phyloP scores from a whole-genome alignment of 441 rosid species.

The Erodium chrysanthum region DNA sequence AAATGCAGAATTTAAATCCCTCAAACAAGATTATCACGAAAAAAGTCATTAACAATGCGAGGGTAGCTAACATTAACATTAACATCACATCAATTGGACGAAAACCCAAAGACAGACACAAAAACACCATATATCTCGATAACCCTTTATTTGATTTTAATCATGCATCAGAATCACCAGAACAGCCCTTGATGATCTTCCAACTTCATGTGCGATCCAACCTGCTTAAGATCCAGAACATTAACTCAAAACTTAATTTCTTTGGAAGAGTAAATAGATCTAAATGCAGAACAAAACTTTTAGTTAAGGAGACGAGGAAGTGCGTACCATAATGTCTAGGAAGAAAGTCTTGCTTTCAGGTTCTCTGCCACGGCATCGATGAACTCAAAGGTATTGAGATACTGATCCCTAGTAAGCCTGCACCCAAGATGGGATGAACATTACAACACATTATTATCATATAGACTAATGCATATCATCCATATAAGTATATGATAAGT shows the following conservation, averaged over 20 bases:
- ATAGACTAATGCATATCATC: neutral
- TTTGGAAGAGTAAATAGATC: too few relatives aligned
- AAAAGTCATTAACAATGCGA: neutral
- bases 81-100: too few relatives aligned
- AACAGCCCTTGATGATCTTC: too few relatives aligned
- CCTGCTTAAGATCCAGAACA: too few relatives aligned
- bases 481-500: neutral
- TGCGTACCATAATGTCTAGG: conserved; percentile 1
- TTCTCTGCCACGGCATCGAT: conserved; percentile 13
- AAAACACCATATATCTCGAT: too few relatives aligned
- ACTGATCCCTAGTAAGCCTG: conserved; percentile 9
- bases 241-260: too few relatives aligned
- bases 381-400: conserved; percentile 9
- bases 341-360: conserved; percentile 8
- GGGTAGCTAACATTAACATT: neutral
- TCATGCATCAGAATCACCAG: neutral
- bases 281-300: too few relatives aligned
- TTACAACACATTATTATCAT: neutral
- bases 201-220: too few relatives aligned
- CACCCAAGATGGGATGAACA: neutral
- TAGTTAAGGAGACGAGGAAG: neutral
- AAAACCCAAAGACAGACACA: too few relatives aligned
- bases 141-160: neutral
- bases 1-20: too few relatives aligned
- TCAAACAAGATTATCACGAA: too few relatives aligned